A percentile compares a stretch with the other conserved stretches of the same genome.
Conservation (phyloP, 2,329 filamentous ascomycete genomes). For the Colletotrichum spaethianum region DNA sequence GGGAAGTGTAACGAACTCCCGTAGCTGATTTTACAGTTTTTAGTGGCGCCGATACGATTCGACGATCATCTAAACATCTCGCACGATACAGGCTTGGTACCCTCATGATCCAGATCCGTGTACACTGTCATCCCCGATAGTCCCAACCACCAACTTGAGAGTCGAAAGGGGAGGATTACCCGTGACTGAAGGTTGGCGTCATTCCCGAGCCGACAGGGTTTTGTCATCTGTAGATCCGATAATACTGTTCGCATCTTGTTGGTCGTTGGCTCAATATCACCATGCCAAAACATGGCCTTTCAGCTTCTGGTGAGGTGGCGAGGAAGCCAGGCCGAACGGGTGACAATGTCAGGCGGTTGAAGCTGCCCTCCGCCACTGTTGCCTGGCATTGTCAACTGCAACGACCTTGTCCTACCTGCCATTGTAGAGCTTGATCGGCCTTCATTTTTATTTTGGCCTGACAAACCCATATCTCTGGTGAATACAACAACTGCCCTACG, state of each 20-base stretch:
- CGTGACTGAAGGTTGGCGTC: too few relatives aligned
- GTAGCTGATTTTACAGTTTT: not conserved
- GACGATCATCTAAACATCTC: not conserved
- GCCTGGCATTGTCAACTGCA: too few relatives aligned
- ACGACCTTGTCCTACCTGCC: not conserved
- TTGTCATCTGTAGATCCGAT: not conserved
- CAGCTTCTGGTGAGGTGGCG: not conserved
- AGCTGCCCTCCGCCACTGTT: not conserved
- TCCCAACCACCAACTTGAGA: not conserved
- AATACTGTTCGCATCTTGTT: not conserved
- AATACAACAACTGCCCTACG: not conserved
- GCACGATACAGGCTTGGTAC: not conserved
- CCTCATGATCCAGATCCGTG: not conserved
- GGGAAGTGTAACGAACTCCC: not conserved
- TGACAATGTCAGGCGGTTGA: not conserved
- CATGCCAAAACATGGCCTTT: not conserved
- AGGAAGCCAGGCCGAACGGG: not conserved
- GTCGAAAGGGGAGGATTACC: not conserved
- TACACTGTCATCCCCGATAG: not conserved
- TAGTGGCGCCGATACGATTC: not conserved
- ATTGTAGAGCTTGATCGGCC: not conserved
- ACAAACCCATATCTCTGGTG: not conserved
- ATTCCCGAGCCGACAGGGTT: not conserved
- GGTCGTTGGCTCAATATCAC: not conserved
- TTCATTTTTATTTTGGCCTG: not conserved